Evolutionary conservation across 2,329 filamentous ascomycete species (phyloP).

Genomic region (Colletotrichum truncatum): DNA sequence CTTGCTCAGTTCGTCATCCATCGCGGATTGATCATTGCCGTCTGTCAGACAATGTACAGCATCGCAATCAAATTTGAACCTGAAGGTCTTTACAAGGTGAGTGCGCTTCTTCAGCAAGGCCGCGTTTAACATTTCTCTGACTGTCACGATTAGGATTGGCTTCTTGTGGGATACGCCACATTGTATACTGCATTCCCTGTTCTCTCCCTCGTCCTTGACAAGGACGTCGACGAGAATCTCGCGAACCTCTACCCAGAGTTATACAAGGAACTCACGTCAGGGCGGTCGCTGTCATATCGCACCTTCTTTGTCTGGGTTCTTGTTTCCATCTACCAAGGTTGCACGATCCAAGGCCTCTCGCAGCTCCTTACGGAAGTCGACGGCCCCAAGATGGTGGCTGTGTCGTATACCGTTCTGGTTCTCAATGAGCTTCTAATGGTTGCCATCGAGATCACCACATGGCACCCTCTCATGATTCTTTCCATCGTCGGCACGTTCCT

Average conservation of each 20-base stretch:
- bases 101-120: slow-evolving; percentile 26
- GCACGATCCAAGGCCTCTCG: slow-evolving; percentile 93
- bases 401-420: slow-evolving; percentile 91
- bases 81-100: slow-evolving; percentile 85
- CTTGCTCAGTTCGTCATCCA: slow-evolving; percentile 98
- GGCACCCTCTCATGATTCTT: slow-evolving; percentile 93
- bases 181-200: slow-evolving; percentile 95
- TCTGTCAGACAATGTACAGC: slow-evolving; percentile 97
- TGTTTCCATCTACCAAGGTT: slow-evolving; percentile 93
- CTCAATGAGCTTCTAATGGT: slow-evolving; percentile 98
- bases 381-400: slow-evolving; percentile 80
- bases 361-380: slow-evolving; percentile 87
- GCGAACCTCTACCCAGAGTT: slow-evolving; percentile 96
- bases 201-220: slow-evolving; percentile 91
- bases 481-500: slow-evolving; percentile 84
- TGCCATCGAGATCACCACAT: slow-evolving; percentile 94
- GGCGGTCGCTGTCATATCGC: slow-evolving; percentile 86
- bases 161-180: slow-evolving; percentile 95
- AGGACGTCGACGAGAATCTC: slow-evolving; percentile 92
- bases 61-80: slow-evolving; percentile 94
- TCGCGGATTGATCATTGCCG: slow-evolving; percentile 91
- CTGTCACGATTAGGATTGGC: slow-evolving; percentile 78
- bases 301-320: slow-evolving; percentile 98
- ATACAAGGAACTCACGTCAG: slow-evolving; percentile 95
- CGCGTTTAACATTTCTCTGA: slow-evolving; percentile 34